Base-by-base conservation (phyloP, 202 grass and related monocot species). In the Dendrocalamus latiflorus region DNA sequence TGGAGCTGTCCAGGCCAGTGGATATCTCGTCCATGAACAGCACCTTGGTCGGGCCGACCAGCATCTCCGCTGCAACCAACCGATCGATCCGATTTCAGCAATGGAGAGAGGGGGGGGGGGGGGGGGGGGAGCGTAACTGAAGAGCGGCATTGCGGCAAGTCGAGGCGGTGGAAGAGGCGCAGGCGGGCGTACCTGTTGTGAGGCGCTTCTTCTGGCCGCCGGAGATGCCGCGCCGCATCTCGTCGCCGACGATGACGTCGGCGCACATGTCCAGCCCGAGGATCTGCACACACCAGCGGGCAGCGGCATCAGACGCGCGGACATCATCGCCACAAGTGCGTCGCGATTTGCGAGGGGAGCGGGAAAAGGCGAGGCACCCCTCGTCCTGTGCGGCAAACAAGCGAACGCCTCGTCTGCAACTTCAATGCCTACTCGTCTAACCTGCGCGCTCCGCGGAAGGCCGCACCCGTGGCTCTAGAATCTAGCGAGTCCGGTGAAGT, bases 1-100 rank as follows among this genome's bases (percentile, higher is more conserved):
- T 94, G 74, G 92, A 94, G 81, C 89, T 91, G 81, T 91, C 89
- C 33, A 94, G 84, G 6, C 92, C 92, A 10, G 92, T 91, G 57
- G 92, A 94, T 84, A 94, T 91, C 73, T 94, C 92, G 34, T 94
- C 92, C 92, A 94, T 94, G 83, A 91, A 85, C 25, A 94, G 75
- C 69, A 87, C 87, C 72, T 91, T 94, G 79, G 87, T 84, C 86
- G 89, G 92, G 13, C 92, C 92, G 62, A 89, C 89, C 62, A 94
- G 75, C 87, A 94, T 94, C 85, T 94, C 92, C 33, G 69, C 89
- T 94, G 87, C 41, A 78, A 80, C 16, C 16, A 72, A 42, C 26
- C 24, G 13, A 47, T 12, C 55, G 12, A 49, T 47, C 3, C 21
- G 6, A 4, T 34, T 43, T 70, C 7, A 62, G 16, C 39, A 49